Evolutionary conservation across 1,139 yeast genomes (phyloP).

Genomic region (Pichia cactophila): DNA sequence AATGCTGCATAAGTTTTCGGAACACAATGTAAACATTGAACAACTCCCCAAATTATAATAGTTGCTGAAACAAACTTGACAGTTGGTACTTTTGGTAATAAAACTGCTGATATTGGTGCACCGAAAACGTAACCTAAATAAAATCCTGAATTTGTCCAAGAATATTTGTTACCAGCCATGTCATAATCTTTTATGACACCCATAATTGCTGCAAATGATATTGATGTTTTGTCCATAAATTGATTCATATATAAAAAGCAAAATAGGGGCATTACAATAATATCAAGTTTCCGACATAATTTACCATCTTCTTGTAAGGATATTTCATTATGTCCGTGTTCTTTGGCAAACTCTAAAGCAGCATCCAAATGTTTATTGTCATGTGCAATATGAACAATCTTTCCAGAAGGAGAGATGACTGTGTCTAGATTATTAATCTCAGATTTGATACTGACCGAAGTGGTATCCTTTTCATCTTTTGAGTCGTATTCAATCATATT

Average conservation of each 20-base stretch:
- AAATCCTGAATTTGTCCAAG: slow-evolving; percentile 50
- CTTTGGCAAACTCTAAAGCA: slow-evolving; percentile 17
- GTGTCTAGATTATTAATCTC: slow-evolving; percentile 12
- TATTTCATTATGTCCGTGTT: slow-evolving; percentile 24
- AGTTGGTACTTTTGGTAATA: slow-evolving; percentile 37
- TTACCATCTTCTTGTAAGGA: slow-evolving; percentile 21
- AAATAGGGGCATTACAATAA: slow-evolving; percentile 45
- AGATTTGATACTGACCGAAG: not conserved
- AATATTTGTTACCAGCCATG: slow-evolving; percentile 44
- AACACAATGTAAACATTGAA: slow-evolving; percentile 35
- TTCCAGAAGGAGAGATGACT: slow-evolving; percentile 30
- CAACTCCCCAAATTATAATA: slow-evolving; percentile 41
- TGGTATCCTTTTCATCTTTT: slow-evolving; percentile 1
- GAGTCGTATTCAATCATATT: not conserved
- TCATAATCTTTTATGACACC: slow-evolving; percentile 41
- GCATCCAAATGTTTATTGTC: slow-evolving; percentile 19
- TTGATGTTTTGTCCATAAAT: slow-evolving; percentile 56
- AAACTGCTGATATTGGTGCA: slow-evolving; percentile 38
- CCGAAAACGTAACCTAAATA: slow-evolving; percentile 47
- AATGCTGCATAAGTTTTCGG: slow-evolving; percentile 33
- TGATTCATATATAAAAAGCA: slow-evolving; percentile 47
- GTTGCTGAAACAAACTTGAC: slow-evolving; percentile 32
- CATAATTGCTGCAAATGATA: slow-evolving; percentile 51
- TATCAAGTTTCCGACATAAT: slow-evolving; percentile 41
- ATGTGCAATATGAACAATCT: slow-evolving; percentile 27